phyloP scores from a whole-genome alignment of 805 yeast species.

The Wickerhamomyces alni region DNA sequence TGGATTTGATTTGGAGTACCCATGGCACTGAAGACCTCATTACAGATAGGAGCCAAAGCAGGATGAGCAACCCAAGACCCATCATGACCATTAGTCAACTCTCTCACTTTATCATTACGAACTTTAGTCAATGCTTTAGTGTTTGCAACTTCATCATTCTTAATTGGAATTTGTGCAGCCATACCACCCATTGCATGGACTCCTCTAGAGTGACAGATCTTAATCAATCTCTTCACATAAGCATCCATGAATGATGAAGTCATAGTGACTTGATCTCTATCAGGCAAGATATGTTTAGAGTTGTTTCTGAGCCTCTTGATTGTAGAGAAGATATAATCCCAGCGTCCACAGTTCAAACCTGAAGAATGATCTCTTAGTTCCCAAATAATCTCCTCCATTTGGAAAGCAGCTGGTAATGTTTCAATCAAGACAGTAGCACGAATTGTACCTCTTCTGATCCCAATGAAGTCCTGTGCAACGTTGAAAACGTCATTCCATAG shows the following conservation, averaged over 20 bases:
- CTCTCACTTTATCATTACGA: slow-evolving; percentile 68
- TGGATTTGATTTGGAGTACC: slow-evolving; percentile 75
- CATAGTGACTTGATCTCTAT: slow-evolving; percentile 77
- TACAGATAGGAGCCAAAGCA: slow-evolving; percentile 68
- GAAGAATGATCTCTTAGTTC: slow-evolving; percentile 73
- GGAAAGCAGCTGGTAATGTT: slow-evolving; percentile 80
- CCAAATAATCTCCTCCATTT: slow-evolving; percentile 77
- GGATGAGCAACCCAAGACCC: slow-evolving; percentile 92
- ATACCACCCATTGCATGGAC: slow-evolving; percentile 89
- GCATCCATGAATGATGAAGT: slow-evolving; percentile 76
- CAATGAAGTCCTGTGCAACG: slow-evolving; percentile 67
- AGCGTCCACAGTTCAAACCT: slow-evolving; percentile 84
- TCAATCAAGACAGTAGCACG: slow-evolving; percentile 80
- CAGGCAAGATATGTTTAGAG: slow-evolving; percentile 63
- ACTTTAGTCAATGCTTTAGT: slow-evolving; percentile 65
- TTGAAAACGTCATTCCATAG: slow-evolving; percentile 79
- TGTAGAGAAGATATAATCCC: slow-evolving; percentile 83
- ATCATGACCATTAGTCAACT: slow-evolving; percentile 74
- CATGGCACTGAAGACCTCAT: slow-evolving; percentile 69
- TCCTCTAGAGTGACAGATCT: slow-evolving; percentile 69
- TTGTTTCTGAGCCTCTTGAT: slow-evolving; percentile 69
- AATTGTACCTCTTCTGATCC: slow-evolving; percentile 68
- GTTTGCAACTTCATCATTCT: slow-evolving; percentile 60
- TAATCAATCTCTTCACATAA: slow-evolving; percentile 67
- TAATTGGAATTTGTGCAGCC: slow-evolving; percentile 86